These are phyloP conservation scores for Yamadazyma diospyri DNA, from an alignment of 1,139 yeast species.

Conservation along the genomic window DNA sequence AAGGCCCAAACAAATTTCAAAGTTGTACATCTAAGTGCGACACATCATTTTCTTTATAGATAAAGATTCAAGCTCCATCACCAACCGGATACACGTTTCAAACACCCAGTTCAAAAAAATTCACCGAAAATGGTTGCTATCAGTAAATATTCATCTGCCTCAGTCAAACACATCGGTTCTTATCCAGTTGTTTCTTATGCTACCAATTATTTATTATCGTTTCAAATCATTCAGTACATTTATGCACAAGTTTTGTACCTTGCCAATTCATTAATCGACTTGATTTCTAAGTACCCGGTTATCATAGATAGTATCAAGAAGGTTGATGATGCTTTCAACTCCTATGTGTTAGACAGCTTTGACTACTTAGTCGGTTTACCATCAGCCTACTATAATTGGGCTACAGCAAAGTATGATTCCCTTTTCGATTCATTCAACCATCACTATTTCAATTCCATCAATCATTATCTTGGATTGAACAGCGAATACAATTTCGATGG, in stretches of 20 bases:
- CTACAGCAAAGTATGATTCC: constrained; percentile 6
- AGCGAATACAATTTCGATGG: constrained; percentile 19
- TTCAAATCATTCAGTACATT: constrained; percentile 20
- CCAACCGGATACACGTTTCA: too few relatives aligned
- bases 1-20: too few relatives aligned
- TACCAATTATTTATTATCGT: constrained; percentile 24
- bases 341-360: constrained; percentile 21
- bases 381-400: constrained; percentile 12
- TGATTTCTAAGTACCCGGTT: constrained; percentile 16
- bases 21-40: too few relatives aligned
- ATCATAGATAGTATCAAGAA: constrained; percentile 22
- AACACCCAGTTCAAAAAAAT: too few relatives aligned
- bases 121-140: constrained; percentile 1
- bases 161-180: constrained; percentile 32
- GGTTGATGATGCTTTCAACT: constrained; percentile 28
- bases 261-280: constrained; percentile 6
- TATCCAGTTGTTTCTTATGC: constrained; percentile 28
- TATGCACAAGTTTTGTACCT: constrained; percentile 22
- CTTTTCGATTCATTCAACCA: constrained; percentile 19
- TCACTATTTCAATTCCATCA: constrained; percentile 28
- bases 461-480: constrained; percentile 29
- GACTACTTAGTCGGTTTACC: constrained; percentile 17
- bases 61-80: too few relatives aligned
- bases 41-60: too few relatives aligned
- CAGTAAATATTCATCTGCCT: constrained; percentile 24